phyloP scores from a whole-genome alignment of 108 stramenopile genomes.

The Skeletonema costatum region DNA sequence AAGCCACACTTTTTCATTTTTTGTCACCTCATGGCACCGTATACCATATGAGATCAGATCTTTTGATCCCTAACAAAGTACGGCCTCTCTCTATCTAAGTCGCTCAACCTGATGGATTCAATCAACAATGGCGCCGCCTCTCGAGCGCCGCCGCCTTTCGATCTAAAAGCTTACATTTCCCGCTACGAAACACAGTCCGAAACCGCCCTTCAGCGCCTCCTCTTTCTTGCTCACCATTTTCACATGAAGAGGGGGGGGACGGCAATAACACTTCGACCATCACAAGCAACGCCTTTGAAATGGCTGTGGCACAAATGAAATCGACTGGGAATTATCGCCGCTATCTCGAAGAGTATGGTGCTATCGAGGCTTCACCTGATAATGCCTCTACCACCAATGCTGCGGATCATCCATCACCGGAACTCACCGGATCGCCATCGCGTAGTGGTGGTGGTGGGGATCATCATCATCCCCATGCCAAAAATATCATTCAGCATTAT shows the following conservation, averaged over 20 bases:
- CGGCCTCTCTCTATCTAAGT: too few species aligned
- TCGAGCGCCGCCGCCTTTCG: constrained; percentile 44
- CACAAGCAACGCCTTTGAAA: constrained; percentile 41
- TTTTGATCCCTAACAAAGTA: too few species aligned
- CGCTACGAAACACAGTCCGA: constrained; percentile 63
- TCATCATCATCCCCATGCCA: not conserved
- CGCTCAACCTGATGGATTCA: not conserved
- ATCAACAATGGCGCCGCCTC: not conserved
- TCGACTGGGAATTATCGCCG: constrained; percentile 52
- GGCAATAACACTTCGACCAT: not conserved
- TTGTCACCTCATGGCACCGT: too few species aligned
- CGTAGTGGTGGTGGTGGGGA: not conserved
- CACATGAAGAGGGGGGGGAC: constrained; percentile 4
- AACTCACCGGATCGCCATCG: not conserved
- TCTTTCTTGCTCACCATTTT: constrained; percentile 55
- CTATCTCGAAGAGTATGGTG: constrained; percentile 60
- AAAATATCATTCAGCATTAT: constrained; percentile 10
- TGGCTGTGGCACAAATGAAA: constrained; percentile 59
- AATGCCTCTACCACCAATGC: constrained; percentile 3
- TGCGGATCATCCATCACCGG: not conserved
- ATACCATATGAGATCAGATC: too few species aligned
- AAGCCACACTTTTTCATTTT: too few species aligned
- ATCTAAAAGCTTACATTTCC: constrained; percentile 70
- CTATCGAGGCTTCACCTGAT: not conserved
- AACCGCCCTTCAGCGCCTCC: constrained; percentile 67